Percentiles rank a stretch among this genome's conserved stretches.
These are phyloP conservation scores for Polychaeton citri DNA, from an alignment of 2,329 filamentous ascomycete species.

Conservation along the genomic window DNA sequence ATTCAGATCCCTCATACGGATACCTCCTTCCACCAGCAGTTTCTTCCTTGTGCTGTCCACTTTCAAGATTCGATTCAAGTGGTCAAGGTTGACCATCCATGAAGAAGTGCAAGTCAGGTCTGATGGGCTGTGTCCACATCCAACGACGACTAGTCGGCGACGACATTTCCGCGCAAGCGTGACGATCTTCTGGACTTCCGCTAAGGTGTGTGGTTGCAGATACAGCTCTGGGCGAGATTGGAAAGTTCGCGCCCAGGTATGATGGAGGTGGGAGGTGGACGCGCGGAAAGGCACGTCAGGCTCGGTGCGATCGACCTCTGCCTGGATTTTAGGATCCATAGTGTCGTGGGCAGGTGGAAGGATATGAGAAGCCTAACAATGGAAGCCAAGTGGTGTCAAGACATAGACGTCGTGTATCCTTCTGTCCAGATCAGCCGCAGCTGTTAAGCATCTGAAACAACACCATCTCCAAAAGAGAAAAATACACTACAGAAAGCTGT, in stretches of 20 bases:
- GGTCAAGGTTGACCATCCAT: conserved; percentile 90
- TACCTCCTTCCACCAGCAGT: conserved; percentile 76
- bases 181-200: conserved; percentile 73
- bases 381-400: too few relatives aligned
- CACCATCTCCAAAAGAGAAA: too few relatives aligned
- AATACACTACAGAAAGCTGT: too few relatives aligned
- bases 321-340: conserved; percentile 29
- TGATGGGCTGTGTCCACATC: conserved; percentile 83
- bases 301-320: conserved; percentile 46
- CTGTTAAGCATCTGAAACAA: too few relatives aligned
- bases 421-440: too few relatives aligned
- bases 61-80: conserved; percentile 58
- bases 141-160: conserved; percentile 71
- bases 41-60: conserved; percentile 53
- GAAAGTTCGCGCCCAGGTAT: conserved; percentile 92
- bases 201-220: conserved; percentile 65
- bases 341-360: too few relatives aligned
- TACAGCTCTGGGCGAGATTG: conserved; percentile 81
- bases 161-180: conserved; percentile 68
- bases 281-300: conserved; percentile 64
- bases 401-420: too few relatives aligned
- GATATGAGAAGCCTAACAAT: too few relatives aligned
- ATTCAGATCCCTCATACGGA: conserved; percentile 64
- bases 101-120: conserved; percentile 84
- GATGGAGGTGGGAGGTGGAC: conserved; percentile 58